Conservation (phyloP, 192 early-diverging fungal genomes). For the Backusella tuberculispora region DNA sequence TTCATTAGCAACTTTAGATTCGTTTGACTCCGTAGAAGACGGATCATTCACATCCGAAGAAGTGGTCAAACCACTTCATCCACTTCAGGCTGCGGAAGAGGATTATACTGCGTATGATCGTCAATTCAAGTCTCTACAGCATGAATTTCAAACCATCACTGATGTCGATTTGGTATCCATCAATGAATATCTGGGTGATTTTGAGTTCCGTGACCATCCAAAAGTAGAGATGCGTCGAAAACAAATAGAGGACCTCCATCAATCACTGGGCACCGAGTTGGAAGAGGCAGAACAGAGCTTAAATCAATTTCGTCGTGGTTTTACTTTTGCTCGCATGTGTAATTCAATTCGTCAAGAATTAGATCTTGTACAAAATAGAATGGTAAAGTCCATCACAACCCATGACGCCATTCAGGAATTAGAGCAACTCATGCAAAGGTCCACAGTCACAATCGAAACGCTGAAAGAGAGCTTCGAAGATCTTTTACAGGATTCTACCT, state of each 20-base stretch:
- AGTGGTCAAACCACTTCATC: slow-evolving; percentile 14
- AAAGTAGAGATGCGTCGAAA: background rate
- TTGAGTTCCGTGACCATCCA: background rate
- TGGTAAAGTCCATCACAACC: slow-evolving; percentile 37
- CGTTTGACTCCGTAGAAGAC: background rate
- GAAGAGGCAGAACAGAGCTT: background rate
- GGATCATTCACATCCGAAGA: background rate
- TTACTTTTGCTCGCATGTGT: background rate
- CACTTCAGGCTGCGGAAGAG: slow-evolving; percentile 28
- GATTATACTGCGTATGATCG: slow-evolving; percentile 23
- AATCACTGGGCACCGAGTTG: background rate
- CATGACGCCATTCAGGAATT: slow-evolving; percentile 34
- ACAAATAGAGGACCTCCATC: background rate
- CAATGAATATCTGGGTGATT: background rate
- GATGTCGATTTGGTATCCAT: background rate
- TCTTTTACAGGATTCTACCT: background rate
- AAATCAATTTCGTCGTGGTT: slow-evolving; percentile 4
- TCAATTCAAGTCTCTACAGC: background rate
- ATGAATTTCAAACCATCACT: slow-evolving; percentile 8
- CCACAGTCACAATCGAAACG: background rate
- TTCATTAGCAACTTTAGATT: background rate
- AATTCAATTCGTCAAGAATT: slow-evolving; percentile 19
- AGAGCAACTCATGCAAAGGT: slow-evolving; percentile 25
- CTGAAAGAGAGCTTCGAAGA: background rate
- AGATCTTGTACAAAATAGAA: slow-evolving; percentile 33